These are phyloP conservation scores for Spathaspora boniae DNA, from an alignment of 805 yeast species.

Conservation along the genomic window DNA sequence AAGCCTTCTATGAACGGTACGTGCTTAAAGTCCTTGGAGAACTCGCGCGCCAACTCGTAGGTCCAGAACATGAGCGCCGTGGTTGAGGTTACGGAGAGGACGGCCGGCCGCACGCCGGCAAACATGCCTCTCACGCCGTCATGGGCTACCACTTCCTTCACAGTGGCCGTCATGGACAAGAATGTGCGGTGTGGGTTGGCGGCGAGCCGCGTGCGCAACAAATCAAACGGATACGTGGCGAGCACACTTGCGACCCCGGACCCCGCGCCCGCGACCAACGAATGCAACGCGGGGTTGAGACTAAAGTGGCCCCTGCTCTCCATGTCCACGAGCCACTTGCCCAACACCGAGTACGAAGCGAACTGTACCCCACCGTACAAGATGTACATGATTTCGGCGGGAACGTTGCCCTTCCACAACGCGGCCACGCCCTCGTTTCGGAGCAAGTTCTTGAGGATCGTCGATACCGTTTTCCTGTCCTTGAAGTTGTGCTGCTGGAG, in stretches of 20 bases:
- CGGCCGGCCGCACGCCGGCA: constrained; percentile 47
- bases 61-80: constrained; percentile 75
- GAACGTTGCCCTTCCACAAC: constrained; percentile 95
- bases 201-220: constrained; percentile 82
- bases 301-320: constrained; percentile 18
- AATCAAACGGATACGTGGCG: constrained; percentile 83
- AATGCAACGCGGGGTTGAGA: constrained; percentile 38
- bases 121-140: constrained; percentile 47
- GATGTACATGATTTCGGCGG: constrained; percentile 84
- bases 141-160: constrained; percentile 20
- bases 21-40: constrained; percentile 20
- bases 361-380: constrained; percentile 86
- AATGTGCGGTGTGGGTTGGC: constrained; percentile 47
- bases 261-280: constrained; percentile 63
- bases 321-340: constrained; percentile 34
- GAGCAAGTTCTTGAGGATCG: constrained; percentile 42
- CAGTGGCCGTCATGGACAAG: constrained; percentile 32
- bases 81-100: constrained; percentile 63
- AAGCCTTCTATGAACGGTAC: constrained; percentile 47
- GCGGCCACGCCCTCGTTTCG: constrained; percentile 67
- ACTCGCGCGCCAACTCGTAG: constrained; percentile 51
- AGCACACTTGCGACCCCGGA: constrained; percentile 76
- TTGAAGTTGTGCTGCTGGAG: constrained; percentile 37
- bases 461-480: constrained; percentile 23
- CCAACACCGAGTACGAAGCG: constrained; percentile 59